Base-by-base conservation (phyloP, 2,329 filamentous ascomycete genomes). In the Geosmithia flava region DNA sequence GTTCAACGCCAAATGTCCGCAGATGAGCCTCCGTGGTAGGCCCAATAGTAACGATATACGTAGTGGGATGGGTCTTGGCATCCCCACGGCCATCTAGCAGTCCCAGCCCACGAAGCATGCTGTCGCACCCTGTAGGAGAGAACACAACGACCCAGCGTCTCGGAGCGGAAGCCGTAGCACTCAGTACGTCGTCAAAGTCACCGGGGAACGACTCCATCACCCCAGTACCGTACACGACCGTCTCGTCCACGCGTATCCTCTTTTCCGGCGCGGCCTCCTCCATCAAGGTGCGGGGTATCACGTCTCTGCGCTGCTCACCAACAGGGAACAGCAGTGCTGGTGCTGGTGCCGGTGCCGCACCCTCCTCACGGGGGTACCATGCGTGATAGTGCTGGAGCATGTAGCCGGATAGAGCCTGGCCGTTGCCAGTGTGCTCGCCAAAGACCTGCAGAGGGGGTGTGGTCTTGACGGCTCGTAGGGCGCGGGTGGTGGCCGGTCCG, bases 1-100 rank as follows among this genome's bases (percentile, higher is more conserved):
- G 80, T 55, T 80, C 73, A 53, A 81, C 84, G 1, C 68, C 76
- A 61, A 88, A 87, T 1, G 71, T 74, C 16, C 69, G 61, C 43
- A 98, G 67, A 65, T 87, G 81, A 55, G 89, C 81, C 53, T 83
- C 75, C 11, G 93, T 98, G 17, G 93, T 98, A 13, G 93, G 91
- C 1, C 93, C 93, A 63, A 98, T 98, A 0, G 90, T 94, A 15
- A 84, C 87, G 51, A 97, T 71, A 52, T 77, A 80, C 1, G 81
- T 83, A 46, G 62, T 72, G 10, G 66, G 66, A 27, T 37, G 33
- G 11, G 33, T 57, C 57, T 19, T 60, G 33, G 33, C 33, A 37
- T 16, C 65, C 55, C 61, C 71, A 19, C 68, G 67, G 1, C 58
- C 57, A 49, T 80, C 73, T 17, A 81, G 58, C 54, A 76, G 55